Conservation (phyloP, 176 grass and related monocot species). For the Aegilops tauschii region DNA sequence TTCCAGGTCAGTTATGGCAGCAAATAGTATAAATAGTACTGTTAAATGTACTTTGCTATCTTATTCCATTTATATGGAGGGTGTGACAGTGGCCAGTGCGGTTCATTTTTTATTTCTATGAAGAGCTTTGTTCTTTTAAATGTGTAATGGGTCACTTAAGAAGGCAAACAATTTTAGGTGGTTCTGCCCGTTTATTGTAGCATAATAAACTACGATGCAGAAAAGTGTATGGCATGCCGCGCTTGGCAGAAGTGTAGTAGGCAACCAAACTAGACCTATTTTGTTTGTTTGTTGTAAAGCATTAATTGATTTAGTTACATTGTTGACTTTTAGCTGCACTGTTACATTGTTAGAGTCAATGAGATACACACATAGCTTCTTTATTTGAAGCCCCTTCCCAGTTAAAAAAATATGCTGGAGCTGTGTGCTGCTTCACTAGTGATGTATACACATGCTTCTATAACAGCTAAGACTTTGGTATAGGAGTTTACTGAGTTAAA, state of each 20-base stretch:
- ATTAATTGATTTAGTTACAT: neutral
- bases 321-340: neutral
- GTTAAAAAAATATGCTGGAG: neutral
- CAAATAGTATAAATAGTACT: neutral
- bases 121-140: neutral
- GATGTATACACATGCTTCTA: neutral
- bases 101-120: neutral
- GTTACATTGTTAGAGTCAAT: neutral
- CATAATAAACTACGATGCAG: neutral
- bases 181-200: neutral
- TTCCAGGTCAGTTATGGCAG: conserved; percentile 28
- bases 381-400: neutral
- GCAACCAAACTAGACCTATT: neutral
- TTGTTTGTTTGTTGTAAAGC: neutral
- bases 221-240: neutral
- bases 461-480: neutral
- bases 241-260: neutral
- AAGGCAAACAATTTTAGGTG: neutral
- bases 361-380: neutral
- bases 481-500: neutral
- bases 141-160: neutral
- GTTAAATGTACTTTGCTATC: neutral
- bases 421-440: neutral
- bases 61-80: neutral
- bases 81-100: neutral